These are phyloP conservation scores for Biscogniauxia sp. DNA, from an alignment of 2,329 filamentous ascomycete genomes.

Conservation along the genomic window DNA sequence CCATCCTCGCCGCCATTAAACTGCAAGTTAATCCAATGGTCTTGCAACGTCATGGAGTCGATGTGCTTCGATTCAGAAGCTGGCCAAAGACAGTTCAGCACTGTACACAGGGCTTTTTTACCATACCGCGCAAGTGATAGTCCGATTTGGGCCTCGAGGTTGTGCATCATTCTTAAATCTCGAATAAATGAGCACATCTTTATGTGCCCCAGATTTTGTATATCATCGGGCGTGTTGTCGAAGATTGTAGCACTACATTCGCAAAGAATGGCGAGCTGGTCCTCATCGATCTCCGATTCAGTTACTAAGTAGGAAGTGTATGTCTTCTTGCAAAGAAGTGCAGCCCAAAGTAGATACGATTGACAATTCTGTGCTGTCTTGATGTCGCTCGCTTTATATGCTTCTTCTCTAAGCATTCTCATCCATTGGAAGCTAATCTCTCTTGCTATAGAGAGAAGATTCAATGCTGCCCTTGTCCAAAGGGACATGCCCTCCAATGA, in stretches of 20 bases:
- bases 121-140: conserved; percentile 30
- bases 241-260: conserved; percentile 38
- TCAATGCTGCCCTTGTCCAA: conserved; percentile 15
- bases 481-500: conserved; percentile 4
- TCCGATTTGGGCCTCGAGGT: conserved; percentile 34
- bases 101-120: conserved; percentile 25
- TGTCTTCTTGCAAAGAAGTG: conserved; percentile 51
- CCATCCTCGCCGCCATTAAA: conserved; percentile 5
- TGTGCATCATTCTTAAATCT: conserved; percentile 44
- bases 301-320: conserved; percentile 24
- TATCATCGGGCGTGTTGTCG: conserved; percentile 41
- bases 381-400: conserved; percentile 36
- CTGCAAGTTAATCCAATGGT: conserved; percentile 21
- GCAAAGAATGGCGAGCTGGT: conserved; percentile 21
- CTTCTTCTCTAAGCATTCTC: conserved; percentile 42
- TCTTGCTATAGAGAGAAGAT: conserved; percentile 42
- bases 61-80: conserved; percentile 25
- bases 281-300: conserved; percentile 1
- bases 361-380: conserved; percentile 38
- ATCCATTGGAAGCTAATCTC: conserved; percentile 50
- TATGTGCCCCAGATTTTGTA: conserved; percentile 30
- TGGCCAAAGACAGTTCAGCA: conserved; percentile 44
- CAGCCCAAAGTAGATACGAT: conserved; percentile 49
- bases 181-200: conserved; percentile 41
- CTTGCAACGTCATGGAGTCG: conserved; percentile 12